Evolutionary conservation across 2,329 filamentous ascomycete genomes (phyloP), one percentile per base, ranked within the genome.

Genomic region (Aspergillus niger): DNA sequence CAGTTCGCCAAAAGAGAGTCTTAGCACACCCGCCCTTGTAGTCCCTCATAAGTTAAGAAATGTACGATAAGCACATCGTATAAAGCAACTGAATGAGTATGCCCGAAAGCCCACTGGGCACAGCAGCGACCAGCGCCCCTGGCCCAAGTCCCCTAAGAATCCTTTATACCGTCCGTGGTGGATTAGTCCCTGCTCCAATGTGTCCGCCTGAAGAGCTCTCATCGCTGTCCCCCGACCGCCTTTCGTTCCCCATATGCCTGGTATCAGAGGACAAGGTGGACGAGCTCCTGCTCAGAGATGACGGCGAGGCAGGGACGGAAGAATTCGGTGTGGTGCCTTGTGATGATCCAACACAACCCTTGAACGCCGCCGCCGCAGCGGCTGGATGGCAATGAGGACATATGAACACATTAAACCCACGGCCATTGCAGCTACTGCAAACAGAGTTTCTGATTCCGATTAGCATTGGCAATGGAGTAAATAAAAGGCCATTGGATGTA

Each of bases 361-460:
- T 57, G 32, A 52, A 51, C 15, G 59, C 55, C 11, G 65, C 53
- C 6, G 63, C 60, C 15, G 63, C 66, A 10, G 63, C 65, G n/a
- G 66, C 60, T 3, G 72, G 71, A 56, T 74, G 68, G 60, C 73
- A 75, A 57, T 71, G 72, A 20, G 62, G 55, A 51, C 73, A 75
- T 50, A 66, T 50, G 55, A 68, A 74, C 6, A 74, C 68, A 51
- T 64, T 72, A 52, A 74, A 72, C n/a, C 73, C 73, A 4, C 65
- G 65, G 10, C 73, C 73, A 5, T 65, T 63, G 52, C 73, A 75
- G 58, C 60, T 67, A 24, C 57, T 62, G 50, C 73, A 75, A 17
- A 69, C 60, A 13, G 67, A 36, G 24, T 58, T 67, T 61, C 73
- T 75, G 17, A 3, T 11, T 8, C 20, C n/a, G 1, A 28, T 39